These are phyloP conservation scores for Flammula alnicola DNA, from an alignment of 1,284 basidiomycete genomes.

Conservation along the genomic window DNA sequence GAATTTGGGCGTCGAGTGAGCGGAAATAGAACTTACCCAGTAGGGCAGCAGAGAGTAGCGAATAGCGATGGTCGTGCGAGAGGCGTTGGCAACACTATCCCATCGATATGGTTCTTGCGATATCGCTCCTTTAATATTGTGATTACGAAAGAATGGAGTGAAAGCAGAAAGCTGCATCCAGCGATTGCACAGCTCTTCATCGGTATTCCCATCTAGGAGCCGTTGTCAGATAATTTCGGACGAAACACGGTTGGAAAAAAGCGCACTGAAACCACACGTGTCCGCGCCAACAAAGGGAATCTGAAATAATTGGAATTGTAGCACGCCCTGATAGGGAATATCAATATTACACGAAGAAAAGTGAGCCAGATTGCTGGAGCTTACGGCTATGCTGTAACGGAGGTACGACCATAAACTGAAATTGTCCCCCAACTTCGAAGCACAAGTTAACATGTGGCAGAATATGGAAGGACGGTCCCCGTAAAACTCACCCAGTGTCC, in stretches of 20 bases:
- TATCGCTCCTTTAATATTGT: slow-evolving; percentile 64
- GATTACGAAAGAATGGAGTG: slow-evolving; percentile 75
- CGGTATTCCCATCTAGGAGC: slow-evolving; percentile 61
- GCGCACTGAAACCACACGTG: slow-evolving; percentile 66
- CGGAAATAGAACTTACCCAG: slow-evolving; percentile 54
- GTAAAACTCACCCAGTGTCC: slow-evolving; percentile 58
- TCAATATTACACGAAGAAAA: slow-evolving; percentile 3
- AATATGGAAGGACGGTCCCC: slow-evolving; percentile 4
- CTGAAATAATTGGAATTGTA: slow-evolving; percentile 80
- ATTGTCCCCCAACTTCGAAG: slow-evolving; percentile 70
- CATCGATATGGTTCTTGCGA: slow-evolving; percentile 78
- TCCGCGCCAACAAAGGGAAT: slow-evolving; percentile 81
- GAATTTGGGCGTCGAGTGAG: slow-evolving; percentile 5
- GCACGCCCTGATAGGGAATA: slow-evolving; percentile 55
- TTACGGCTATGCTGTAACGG: slow-evolving; percentile 37
- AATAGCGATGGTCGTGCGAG: slow-evolving; percentile 68
- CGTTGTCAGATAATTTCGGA: slow-evolving; percentile 20
- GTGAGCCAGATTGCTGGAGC: slow-evolving; percentile 23
- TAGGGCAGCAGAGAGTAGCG: slow-evolving; percentile 76
- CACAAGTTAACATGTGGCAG: slow-evolving; percentile 17
- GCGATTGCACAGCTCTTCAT: slow-evolving; percentile 81
- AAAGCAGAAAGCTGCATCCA: slow-evolving; percentile 85
- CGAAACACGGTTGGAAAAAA: slow-evolving; percentile 10
- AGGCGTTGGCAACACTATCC: slow-evolving; percentile 76
- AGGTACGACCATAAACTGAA: slow-evolving; percentile 66